phyloP scores from a whole-genome alignment of 192 early-diverging fungal genomes.

The Entomortierella lignicola region DNA sequence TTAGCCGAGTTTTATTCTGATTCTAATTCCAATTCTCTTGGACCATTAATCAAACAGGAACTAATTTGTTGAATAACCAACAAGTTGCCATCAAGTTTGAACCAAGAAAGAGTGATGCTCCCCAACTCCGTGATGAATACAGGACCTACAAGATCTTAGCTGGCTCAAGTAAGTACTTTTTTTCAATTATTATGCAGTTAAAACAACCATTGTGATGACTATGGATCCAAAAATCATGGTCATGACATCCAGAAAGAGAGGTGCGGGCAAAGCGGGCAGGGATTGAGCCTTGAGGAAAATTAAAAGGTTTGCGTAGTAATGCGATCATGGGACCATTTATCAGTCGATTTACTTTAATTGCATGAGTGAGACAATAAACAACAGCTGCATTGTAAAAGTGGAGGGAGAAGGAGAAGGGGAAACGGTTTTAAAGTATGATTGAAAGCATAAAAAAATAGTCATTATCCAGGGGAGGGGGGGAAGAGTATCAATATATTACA shows the following conservation, averaged over 20 bases:
- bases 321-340: constrained; percentile 18
- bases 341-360: not conserved
- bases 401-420: too few relatives aligned
- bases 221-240: too few relatives aligned
- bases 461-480: not conserved
- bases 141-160: constrained; percentile 94
- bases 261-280: too few relatives aligned
- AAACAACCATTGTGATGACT: not conserved
- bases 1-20: not conserved
- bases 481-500: not conserved
- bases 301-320: constrained; percentile 1
- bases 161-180: constrained; percentile 63
- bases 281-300: too few relatives aligned
- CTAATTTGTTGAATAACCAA: constrained; percentile 89
- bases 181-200: not conserved
- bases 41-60: constrained; percentile 71
- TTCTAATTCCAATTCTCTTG: constrained; percentile 2
- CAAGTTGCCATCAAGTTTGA: constrained; percentile 98
- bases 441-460: not conserved
- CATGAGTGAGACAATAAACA: not conserved
- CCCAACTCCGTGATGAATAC: constrained; percentile 96
- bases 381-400: too few relatives aligned
- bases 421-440: not conserved
- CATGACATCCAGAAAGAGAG: too few relatives aligned
- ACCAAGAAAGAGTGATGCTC: constrained; percentile 94